Conservation (phyloP, 139 green algal genomes). For the Chlamydomonas applanata region DNA sequence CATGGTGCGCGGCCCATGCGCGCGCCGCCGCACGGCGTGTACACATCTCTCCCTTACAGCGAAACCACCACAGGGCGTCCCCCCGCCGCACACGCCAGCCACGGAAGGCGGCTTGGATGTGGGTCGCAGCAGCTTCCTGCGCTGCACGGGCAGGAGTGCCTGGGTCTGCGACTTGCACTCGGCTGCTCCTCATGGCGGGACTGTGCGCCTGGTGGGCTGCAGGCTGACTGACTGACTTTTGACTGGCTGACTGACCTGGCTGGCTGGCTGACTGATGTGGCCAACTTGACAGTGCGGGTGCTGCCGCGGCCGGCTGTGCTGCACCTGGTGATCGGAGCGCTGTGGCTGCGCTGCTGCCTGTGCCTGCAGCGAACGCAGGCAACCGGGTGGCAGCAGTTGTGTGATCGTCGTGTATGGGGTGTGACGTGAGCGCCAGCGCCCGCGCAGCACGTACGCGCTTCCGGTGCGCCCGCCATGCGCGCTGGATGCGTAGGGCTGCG, state of each 20-base stretch:
- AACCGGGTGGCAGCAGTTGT: neutral
- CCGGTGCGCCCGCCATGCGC: neutral
- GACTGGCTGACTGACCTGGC: no score
- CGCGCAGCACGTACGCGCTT: neutral
- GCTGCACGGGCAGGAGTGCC: no score
- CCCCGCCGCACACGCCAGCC: slow-evolving; percentile 1
- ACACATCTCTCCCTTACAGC: neutral
- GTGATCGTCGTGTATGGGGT: no score
- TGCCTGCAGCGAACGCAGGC: neutral
- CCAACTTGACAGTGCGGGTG: no score
- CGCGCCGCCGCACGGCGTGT: neutral
- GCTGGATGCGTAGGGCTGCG: neutral
- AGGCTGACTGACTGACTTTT: no score
- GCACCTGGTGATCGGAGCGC: no score
- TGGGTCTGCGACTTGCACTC: neutral
- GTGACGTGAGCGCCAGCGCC: no score
- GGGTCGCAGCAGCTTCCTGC: neutral
- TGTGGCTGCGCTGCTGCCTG: neutral
- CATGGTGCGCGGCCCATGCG: neutral
- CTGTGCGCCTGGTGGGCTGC: no score
- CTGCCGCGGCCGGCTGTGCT: no score
- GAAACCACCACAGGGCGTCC: neutral
- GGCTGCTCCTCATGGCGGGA: neutral
- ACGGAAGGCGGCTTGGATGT: neutral
- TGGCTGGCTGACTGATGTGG: no score